Base-by-base conservation (phyloP, 768 basidiomycete genomes). In the Panellus pusillus region DNA sequence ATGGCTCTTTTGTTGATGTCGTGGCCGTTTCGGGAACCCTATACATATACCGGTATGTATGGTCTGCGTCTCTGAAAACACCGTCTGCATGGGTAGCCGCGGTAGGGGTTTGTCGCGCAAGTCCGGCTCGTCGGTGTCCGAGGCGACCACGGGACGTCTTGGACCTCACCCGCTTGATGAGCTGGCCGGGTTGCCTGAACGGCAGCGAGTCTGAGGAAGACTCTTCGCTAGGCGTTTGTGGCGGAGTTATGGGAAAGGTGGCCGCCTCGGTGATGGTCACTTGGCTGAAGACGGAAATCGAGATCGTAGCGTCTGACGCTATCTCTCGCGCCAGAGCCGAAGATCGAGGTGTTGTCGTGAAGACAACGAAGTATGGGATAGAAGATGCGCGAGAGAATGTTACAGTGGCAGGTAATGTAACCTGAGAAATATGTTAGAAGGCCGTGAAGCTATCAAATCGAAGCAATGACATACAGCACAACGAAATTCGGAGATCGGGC, bases 281-380 rank as follows among this genome's bases (percentile, higher is more conserved):
- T 63, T 84, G 79, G 32, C 85, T 84, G 57, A 83, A 65, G 20
- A 90, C 74, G 0, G 82, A 82, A 11, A 88, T 79, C n/a, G 79
- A 79, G 29, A 88, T 81, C 12, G 85, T 86, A 6, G 88, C 84
- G 64, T 89, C 87, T 4, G 84, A 63, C 8, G 86, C 82, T 32
- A 89, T 86, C 63, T 89, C 86, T 53, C 76, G 78, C 9, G 82
- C 77, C 29, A 89, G 69, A 11, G 68, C 58, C 1, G 74, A 67
- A 15, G 82, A 84, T 37, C 81, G 74, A 15, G 83, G 80, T 8
- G 69, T 79, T 28, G 88, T 88, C 9, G 81, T 80, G 68, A 89
- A 89, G 27, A 89, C 83, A 47, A 87, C 84, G 61, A 83, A 89
- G 62, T 83, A 89, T 12, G 87, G 81, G 55, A 90, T 79, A n/a